Percentiles rank a stretch among this genome's conserved stretches.
phyloP scores from a whole-genome alignment of 257 asterid species.

The Nicotiana paniculata region DNA sequence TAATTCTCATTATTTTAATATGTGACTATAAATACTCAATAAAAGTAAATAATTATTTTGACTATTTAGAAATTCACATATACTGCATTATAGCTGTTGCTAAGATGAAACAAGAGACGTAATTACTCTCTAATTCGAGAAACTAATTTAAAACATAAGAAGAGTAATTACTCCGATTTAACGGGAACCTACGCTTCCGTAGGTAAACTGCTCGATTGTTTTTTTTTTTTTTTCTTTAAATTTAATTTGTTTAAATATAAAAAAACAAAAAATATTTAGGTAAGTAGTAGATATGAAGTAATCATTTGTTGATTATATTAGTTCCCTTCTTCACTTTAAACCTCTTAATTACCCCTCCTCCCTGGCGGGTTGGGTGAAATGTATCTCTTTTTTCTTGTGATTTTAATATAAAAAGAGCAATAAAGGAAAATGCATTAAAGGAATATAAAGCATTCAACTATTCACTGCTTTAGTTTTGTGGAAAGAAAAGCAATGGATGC shows the following conservation, averaged over 20 bases:
- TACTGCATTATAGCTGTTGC: neutral
- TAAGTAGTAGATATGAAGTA: too few relatives aligned
- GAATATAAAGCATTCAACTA: neutral
- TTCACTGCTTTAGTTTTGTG: neutral
- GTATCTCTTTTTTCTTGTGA: neutral
- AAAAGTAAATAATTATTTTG: neutral
- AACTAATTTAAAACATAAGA: neutral
- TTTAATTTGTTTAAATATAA: too few relatives aligned
- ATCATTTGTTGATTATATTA: neutral
- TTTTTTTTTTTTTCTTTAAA: too few relatives aligned
- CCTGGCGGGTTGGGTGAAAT: neutral
- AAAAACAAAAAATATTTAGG: too few relatives aligned
- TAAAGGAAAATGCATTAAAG: neutral
- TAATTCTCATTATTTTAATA: too few relatives aligned
- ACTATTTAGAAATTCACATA: neutral
- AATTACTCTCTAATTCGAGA: neutral
- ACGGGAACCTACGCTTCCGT: neutral
- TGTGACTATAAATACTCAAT: too few relatives aligned
- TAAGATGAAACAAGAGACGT: neutral
- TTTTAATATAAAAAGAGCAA: neutral
- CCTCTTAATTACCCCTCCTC: neutral
- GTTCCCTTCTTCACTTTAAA: neutral
- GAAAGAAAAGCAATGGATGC: conserved; percentile 5
- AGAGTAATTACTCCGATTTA: neutral
- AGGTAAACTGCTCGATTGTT: too few relatives aligned